These are phyloP conservation scores for Termitomyces sp. DNA, from an alignment of 768 basidiomycete genomes.

Conservation along the genomic window DNA sequence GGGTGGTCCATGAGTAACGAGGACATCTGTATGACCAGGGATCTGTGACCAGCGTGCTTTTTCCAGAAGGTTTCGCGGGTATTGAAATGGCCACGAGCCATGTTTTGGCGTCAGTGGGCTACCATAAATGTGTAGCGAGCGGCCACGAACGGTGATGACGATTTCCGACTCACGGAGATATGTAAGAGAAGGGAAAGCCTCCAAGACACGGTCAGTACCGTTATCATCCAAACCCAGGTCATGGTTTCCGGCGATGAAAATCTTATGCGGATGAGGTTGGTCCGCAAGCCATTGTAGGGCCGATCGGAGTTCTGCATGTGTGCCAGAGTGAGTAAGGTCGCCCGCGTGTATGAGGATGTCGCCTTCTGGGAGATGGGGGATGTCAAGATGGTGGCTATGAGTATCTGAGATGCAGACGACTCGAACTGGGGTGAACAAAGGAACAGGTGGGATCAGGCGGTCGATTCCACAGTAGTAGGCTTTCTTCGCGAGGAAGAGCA, in stretches of 20 bases:
- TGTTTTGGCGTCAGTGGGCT: constrained; percentile 33
- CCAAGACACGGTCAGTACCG: constrained; percentile 6
- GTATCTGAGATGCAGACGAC: constrained; percentile 36
- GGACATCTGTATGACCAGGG: constrained; percentile 28
- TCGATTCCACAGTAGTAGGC: background rate
- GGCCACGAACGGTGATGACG: constrained; percentile 22
- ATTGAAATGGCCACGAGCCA: constrained; percentile 31
- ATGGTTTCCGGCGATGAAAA: constrained; percentile 41
- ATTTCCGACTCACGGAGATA: constrained; percentile 32
- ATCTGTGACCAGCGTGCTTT: constrained; percentile 23
- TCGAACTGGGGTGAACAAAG: constrained; percentile 10
- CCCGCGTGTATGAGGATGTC: constrained; percentile 38
- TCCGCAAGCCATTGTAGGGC: constrained; percentile 21
- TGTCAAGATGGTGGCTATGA: constrained; percentile 24
- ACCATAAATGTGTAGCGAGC: constrained; percentile 29
- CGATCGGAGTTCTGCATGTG: constrained; percentile 22
- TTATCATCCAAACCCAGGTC: constrained; percentile 23
- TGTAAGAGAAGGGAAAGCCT: constrained; percentile 21
- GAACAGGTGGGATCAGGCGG: background rate
- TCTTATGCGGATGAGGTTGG: constrained; percentile 32
- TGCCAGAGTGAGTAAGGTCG: constrained; percentile 33
- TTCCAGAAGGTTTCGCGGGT: constrained; percentile 18
- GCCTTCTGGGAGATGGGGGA: constrained; percentile 26
- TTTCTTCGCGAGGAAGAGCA: background rate
- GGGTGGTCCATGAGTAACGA: constrained; percentile 41